Evolutionary conservation across 441 rosid species (phyloP).

Genomic region (Adansonia madagascariensis): DNA sequence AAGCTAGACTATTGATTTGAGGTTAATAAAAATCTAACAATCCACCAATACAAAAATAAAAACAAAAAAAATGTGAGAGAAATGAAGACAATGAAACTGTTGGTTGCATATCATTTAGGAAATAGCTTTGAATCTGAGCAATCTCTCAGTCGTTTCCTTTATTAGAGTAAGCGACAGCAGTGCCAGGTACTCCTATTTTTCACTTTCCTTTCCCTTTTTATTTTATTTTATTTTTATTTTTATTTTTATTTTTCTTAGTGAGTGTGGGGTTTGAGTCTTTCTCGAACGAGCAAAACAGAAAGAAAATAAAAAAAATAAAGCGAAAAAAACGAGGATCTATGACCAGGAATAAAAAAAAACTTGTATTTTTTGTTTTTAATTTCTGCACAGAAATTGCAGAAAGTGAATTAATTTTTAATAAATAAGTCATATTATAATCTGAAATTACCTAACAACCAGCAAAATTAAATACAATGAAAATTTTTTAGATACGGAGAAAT

Average conservation of each 20-base stretch:
- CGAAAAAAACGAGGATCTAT: background rate
- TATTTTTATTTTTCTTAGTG: background rate
- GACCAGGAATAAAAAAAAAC: background rate
- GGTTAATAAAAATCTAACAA: constrained; percentile 33
- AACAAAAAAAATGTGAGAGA: background rate
- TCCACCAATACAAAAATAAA: background rate
- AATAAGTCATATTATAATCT: too few species aligned
- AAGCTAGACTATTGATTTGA: constrained; percentile 28
- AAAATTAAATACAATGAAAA: too few species aligned
- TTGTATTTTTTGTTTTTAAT: background rate
- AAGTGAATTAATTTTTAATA: too few species aligned
- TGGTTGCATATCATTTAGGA: constrained; percentile 29
- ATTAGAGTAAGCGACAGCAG: background rate
- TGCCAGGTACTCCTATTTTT: background rate
- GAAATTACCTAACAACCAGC: too few species aligned
- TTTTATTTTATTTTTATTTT: background rate
- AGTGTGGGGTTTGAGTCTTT: background rate
- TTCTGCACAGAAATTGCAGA: background rate
- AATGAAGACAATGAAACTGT: constrained; percentile 5
- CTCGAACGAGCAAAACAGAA: background rate
- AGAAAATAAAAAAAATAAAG: background rate
- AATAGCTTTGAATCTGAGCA: constrained; percentile 32
- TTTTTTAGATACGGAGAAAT: too few species aligned
- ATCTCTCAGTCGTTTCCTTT: constrained; percentile 26
- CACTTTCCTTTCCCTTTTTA: background rate